Conservation (phyloP, 306 rosid genomes). For the Vigna nakashimae region DNA sequence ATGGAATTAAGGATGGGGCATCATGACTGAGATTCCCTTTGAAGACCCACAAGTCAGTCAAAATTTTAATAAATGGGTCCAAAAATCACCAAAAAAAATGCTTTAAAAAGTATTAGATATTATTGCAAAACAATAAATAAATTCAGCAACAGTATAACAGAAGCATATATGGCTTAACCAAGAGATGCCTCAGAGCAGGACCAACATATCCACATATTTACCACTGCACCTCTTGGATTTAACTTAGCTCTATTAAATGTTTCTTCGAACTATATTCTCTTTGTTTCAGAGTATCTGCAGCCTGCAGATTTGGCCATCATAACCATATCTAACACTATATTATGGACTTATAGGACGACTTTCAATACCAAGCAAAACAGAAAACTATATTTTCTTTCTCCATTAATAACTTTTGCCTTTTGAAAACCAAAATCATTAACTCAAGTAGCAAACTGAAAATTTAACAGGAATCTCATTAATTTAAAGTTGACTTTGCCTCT, state of each 20-base stretch:
- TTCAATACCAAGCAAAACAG: neutral
- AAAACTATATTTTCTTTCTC: neutral
- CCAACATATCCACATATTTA: constrained; percentile 42
- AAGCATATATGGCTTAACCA: constrained; percentile 42
- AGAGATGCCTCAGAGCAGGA: constrained; percentile 37
- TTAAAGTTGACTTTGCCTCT: constrained; percentile 21
- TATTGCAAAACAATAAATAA: neutral
- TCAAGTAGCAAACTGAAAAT: constrained; percentile 23
- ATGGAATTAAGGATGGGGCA: constrained; percentile 50
- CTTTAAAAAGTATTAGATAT: neutral
- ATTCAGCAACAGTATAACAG: constrained; percentile 34
- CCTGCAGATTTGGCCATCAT: constrained; percentile 75
- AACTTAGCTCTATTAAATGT: constrained; percentile 51
- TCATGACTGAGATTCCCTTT: constrained; percentile 57
- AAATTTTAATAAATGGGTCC: constrained; percentile 34
- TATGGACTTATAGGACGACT: constrained; percentile 24
- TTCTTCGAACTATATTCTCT: constrained; percentile 46
- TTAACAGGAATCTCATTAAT: neutral
- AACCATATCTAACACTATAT: constrained; percentile 60
- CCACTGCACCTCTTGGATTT: constrained; percentile 43
- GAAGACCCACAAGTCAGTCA: constrained; percentile 50
- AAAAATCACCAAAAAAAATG: constrained; percentile 33
- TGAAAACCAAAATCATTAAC: constrained; percentile 1
- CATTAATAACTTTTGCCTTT: neutral
- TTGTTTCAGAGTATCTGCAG: constrained; percentile 58